Percentiles rank a stretch among this genome's conserved stretches.
phyloP scores from a whole-genome alignment of 768 basidiomycete genomes.

The Cubamyces lactineus region DNA sequence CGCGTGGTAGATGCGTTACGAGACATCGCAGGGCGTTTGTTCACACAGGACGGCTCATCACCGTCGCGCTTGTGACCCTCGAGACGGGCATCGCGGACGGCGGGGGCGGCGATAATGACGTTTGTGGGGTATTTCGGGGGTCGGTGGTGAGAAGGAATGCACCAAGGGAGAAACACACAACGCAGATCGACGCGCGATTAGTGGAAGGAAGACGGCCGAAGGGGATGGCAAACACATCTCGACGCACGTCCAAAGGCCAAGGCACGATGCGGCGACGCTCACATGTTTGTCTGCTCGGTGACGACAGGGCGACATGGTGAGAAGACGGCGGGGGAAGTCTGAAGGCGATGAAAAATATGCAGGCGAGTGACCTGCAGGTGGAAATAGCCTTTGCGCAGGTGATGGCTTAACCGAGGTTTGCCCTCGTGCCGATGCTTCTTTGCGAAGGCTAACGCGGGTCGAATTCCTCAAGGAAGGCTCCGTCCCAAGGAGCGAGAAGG shows the following conservation, averaged over 20 bases:
- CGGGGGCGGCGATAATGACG: neutral
- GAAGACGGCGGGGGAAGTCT: neutral
- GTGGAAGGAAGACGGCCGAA: neutral
- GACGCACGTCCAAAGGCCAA: neutral
- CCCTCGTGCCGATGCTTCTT: slow-evolving; percentile 7
- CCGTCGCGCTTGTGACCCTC: slow-evolving; percentile 5
- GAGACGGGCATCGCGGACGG: neutral
- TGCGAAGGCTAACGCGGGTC: slow-evolving; percentile 1
- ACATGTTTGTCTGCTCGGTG: neutral
- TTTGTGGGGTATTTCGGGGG: slow-evolving; percentile 13
- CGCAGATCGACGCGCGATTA: slow-evolving; percentile 10
- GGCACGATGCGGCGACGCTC: slow-evolving; percentile 9
- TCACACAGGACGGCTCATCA: neutral
- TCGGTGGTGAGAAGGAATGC: slow-evolving; percentile 14
- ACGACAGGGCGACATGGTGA: neutral
- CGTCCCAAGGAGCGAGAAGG: neutral
- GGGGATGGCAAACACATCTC: neutral
- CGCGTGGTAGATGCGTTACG: neutral
- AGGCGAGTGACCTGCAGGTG: slow-evolving; percentile 7
- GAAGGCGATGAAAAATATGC: slow-evolving; percentile 3
- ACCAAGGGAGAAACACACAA: slow-evolving; percentile 8
- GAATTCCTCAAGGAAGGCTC: neutral
- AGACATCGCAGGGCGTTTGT: neutral
- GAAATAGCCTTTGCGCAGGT: slow-evolving; percentile 15
- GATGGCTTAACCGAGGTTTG: slow-evolving; percentile 10